Base-by-base conservation (phyloP, 2,329 filamentous ascomycete genomes). In the Cladosporium colombiae region DNA sequence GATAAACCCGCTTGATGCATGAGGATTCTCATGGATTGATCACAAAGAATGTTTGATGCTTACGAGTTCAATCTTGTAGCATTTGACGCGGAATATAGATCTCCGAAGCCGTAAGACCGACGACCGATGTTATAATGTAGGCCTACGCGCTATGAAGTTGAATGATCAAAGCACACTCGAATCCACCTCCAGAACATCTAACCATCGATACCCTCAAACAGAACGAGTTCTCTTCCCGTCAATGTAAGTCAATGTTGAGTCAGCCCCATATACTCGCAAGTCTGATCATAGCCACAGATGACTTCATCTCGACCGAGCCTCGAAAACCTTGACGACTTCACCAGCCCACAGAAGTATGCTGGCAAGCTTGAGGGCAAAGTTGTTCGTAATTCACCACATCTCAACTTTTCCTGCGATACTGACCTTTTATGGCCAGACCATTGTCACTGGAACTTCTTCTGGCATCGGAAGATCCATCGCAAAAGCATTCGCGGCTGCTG, bases 371-470 rank as follows among this genome's bases (percentile, higher is more conserved):
- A 71, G 3, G 70, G 67, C 59, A 71, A 71, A 68, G 68, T 71
- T 16, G 70, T 69, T 13, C 16, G 69, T 40, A 5, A 1, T 18
- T 25, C 13, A 40, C 21, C n/a, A 37, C 11, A n/a, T 40, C 13
- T 23, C 31, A 46, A 4, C 7, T 21, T 6, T 21, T 21, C 7
- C 8, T 46, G n/a, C 8, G 3, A 50, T 49, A n/a, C 31, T 66
- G 29, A 60, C 50, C 18, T 11, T 21, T 23, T 21, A 21, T 14
- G 6, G 18, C 13, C 59, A 69, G 63, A 67, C 70, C 29, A 69
- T 73, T 25, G 64, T 75, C 13, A 74, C 73, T 5, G 73, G 73
- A 50, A 69, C 70, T 33, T 72, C 70, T 14, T 66, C 68, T 14
- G 70, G 71, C 21, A 65, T 71, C 18, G 71, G 71, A 25, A 65